Evolutionary conservation across 805 yeast species (phyloP), one percentile per base, ranked within the genome.

Genomic region (Cyberlindnera sargentensis): DNA sequence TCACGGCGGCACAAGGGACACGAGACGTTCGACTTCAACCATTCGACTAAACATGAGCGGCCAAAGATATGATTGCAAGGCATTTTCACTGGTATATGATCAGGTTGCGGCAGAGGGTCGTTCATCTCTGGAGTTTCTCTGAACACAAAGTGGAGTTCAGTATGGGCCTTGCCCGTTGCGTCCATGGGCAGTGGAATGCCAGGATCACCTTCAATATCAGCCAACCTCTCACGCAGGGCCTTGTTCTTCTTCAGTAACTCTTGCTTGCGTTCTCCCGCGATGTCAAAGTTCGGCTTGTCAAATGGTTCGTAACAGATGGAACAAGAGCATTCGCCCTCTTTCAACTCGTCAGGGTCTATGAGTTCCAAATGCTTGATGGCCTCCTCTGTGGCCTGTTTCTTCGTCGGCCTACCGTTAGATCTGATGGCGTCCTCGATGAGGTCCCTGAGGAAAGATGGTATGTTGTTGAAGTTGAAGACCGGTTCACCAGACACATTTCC

Each of bases 31-130:
- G 44, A 31, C n/a, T 5, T 74, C 35, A 90, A 73, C 98, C 98
- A 91, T 54, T 84, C 86, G 39, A 71, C 72, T 24, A 90, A 67
- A 63, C 98, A 90, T 7, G 80, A 75, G 46, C 80, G 73, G 6
- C 98, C 97, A 68, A 91, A 91, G 0, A 81, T 61, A 59, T 90
- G 98, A 4, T 78, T 78, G 61, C 98, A 90, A 0, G 95, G 93
- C 78, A 90, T 71, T 46, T 73, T 66, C 0, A 84, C 72, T 0
- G 96, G 84, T 4, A 72, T 62, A 58, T 91, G 96, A 33, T 45
- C 51, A 11, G 43, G 45, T 26, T 44, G 43, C 28, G n/a, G 5
- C 3, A 4, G 8, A 8, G 35, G 37, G 26, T 35, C 30, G 26
- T 40, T 37, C 15, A 2, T 11, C 27, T 15, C 32, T 11, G 8